Percentiles rank a stretch among this genome's conserved stretches.
Evolutionary conservation across 106 monocot species (phyloP).

Genomic region (Narthecium ossifragum): DNA sequence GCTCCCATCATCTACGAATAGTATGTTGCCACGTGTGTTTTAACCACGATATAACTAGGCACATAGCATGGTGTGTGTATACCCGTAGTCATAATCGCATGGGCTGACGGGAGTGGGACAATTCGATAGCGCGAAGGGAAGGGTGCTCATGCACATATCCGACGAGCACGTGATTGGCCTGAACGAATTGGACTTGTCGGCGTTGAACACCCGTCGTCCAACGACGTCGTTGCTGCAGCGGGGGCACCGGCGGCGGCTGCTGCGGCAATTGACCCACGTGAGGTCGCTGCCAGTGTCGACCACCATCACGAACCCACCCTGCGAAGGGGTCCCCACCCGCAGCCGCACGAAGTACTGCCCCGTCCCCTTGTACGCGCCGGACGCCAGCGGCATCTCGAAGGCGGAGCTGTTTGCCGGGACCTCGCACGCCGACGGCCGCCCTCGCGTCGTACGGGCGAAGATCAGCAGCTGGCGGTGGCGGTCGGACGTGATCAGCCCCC

Average conservation of each 20-base stretch:
- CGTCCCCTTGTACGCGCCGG: conserved; percentile 65
- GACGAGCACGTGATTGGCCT: conserved; percentile 56
- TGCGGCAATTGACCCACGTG: conserved; percentile 81
- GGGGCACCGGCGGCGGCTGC: neutral
- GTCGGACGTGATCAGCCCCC: no score
- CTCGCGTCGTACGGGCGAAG: no score
- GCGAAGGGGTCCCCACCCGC: conserved; percentile 88
- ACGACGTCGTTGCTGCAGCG: neutral
- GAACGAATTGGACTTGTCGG: conserved; percentile 50
- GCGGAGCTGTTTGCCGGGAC: neutral
- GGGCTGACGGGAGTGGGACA: conserved; percentile 51
- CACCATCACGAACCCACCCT: conserved; percentile 48
- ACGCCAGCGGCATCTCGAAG: conserved; percentile 69
- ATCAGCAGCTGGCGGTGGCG: no score
- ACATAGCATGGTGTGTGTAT: neutral
- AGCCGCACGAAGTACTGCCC: conserved; percentile 83
- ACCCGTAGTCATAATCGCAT: conserved; percentile 78
- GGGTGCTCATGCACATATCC: conserved; percentile 31
- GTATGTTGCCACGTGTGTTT: no score
- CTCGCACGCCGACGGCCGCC: conserved; percentile 7
- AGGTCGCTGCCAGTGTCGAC: conserved; percentile 96
- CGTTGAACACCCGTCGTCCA: conserved; percentile 25
- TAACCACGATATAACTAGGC: no score
- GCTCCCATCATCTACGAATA: no score
- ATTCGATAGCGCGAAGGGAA: conserved; percentile 57